phyloP scores from a whole-genome alignment of 2,329 filamentous ascomycete genomes.

The Colletotrichum liriopes region DNA sequence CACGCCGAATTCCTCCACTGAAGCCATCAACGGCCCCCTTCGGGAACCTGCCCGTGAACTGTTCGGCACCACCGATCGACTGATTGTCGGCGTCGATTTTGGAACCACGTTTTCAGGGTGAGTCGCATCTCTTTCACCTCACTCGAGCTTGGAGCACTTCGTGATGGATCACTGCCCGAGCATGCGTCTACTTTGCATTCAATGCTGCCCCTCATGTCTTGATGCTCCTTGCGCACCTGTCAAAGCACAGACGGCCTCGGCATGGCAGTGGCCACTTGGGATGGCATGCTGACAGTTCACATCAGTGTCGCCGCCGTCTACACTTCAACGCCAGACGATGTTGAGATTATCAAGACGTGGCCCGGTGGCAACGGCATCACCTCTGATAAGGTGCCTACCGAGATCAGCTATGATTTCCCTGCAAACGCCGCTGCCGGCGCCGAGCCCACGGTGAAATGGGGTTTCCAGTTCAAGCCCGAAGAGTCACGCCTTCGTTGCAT shows the following conservation, averaged over 20 bases:
- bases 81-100: constrained; percentile 87
- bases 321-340: constrained; percentile 82
- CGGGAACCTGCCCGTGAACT: constrained; percentile 70
- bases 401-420: constrained; percentile 75
- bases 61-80: constrained; percentile 69
- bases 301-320: constrained; percentile 79
- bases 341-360: constrained; percentile 90
- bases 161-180: background rate
- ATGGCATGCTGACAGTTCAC: constrained; percentile 31
- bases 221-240: constrained; percentile 1
- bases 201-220: background rate
- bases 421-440: constrained; percentile 54
- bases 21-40: constrained; percentile 75
- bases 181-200: background rate
- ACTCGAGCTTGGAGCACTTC: background rate
- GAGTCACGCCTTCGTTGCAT: constrained; percentile 84
- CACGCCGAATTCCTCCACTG: constrained; percentile 70
- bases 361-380: constrained; percentile 88
- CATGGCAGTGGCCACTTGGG: background rate
- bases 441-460: constrained; percentile 77
- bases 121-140: constrained; percentile 51
- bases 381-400: constrained; percentile 89
- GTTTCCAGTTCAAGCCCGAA: constrained; percentile 86
- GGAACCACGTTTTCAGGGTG: constrained; percentile 88
- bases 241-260: constrained; percentile 2